These are phyloP conservation scores for Papiliotrema nemorosa DNA, from an alignment of 1,284 basidiomycete species.

Conservation along the genomic window DNA sequence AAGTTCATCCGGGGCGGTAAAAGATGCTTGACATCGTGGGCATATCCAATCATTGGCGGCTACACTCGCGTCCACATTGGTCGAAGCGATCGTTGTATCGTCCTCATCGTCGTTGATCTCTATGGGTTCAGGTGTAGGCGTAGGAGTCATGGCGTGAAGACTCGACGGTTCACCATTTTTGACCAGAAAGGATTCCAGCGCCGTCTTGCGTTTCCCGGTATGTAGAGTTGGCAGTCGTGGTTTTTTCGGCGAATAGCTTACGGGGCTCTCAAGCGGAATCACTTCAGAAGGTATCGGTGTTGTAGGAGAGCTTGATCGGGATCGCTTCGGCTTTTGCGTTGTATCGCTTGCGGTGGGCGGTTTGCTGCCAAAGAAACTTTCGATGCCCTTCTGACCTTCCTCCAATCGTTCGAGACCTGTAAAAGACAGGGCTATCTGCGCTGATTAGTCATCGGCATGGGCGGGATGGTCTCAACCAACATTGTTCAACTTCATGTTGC, in stretches of 20 bases:
- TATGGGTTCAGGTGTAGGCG: conserved; percentile 42
- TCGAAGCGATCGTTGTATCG: background rate
- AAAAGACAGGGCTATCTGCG: conserved; percentile 67
- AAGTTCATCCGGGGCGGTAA: conserved; percentile 11
- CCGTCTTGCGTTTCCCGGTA: conserved; percentile 26
- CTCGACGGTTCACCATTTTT: conserved; percentile 19
- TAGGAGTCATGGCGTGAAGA: background rate
- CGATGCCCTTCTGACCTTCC: conserved; percentile 77
- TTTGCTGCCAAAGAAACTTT: conserved; percentile 64
- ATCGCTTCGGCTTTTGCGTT: conserved; percentile 12
- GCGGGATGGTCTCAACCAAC: conserved; percentile 35
- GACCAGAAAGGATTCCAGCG: conserved; percentile 28
- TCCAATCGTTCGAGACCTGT: conserved; percentile 76
- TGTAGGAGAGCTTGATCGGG: conserved; percentile 18
- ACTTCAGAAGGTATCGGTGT: too few relatives aligned
- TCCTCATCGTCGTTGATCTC: conserved; percentile 3
- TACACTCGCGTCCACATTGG: background rate
- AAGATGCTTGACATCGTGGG: conserved; percentile 19
- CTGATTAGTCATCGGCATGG: too few relatives aligned
- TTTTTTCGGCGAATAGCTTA: conserved; percentile 21
- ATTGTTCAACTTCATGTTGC: conserved; percentile 63
- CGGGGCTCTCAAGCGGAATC: background rate
- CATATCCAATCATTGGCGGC: conserved; percentile 23
- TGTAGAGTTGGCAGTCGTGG: conserved; percentile 28
- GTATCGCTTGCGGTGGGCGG: background rate